Evolutionary conservation across 768 basidiomycete genomes (phyloP).

Genomic region (Mycena indigotica): DNA sequence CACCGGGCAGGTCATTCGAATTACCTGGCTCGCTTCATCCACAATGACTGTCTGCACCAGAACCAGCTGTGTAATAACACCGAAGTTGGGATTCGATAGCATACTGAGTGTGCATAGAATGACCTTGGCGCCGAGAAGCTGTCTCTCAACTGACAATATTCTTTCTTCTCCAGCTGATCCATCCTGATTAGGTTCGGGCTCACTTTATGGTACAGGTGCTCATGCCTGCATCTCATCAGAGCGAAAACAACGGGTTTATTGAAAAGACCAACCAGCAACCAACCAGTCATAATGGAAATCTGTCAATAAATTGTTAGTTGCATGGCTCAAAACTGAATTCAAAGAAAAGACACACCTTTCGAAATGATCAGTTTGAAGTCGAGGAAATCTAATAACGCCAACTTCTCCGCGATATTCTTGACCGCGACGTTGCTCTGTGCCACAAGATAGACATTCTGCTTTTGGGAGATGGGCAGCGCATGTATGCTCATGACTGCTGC

Average conservation of each 20-base stretch:
- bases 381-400: constrained; percentile 33
- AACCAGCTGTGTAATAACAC: not conserved
- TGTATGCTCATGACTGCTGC: constrained; percentile 4
- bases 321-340: no score
- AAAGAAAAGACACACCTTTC: constrained; percentile 29
- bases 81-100: constrained; percentile 35
- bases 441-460: constrained; percentile 38
- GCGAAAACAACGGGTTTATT: not conserved
- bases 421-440: constrained; percentile 56
- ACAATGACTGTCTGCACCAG: constrained; percentile 34
- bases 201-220: constrained; percentile 46
- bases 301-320: not conserved
- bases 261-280: constrained; percentile 9
- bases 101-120: constrained; percentile 53
- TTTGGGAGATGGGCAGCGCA: constrained; percentile 4
- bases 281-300: constrained; percentile 50
- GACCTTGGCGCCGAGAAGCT: constrained; percentile 34
- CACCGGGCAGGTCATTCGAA: not conserved
- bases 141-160: constrained; percentile 18
- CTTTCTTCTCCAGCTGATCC: constrained; percentile 31
- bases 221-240: no score
- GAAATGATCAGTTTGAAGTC: constrained; percentile 48
- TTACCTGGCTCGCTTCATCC: constrained; percentile 32
- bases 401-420: constrained; percentile 55
- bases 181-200: constrained; percentile 39